These are phyloP conservation scores for Coemansia interrupta DNA, from an alignment of 192 early-diverging fungal species.

Conservation along the genomic window DNA sequence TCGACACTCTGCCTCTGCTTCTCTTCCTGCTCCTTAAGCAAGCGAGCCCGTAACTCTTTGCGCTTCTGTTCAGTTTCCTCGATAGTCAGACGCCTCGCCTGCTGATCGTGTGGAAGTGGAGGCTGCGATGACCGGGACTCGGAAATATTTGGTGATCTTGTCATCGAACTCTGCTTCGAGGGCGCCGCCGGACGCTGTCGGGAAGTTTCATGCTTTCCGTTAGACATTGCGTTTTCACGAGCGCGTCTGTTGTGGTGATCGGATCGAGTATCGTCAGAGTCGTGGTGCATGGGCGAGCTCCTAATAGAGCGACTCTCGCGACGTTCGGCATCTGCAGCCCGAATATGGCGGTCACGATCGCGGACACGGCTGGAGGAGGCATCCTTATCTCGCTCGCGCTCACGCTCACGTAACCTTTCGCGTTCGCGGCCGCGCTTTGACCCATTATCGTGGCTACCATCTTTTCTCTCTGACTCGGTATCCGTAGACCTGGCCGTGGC, in stretches of 20 bases:
- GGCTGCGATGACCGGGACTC: slow-evolving; percentile 1
- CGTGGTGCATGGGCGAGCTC: slow-evolving; percentile 19
- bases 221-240: slow-evolving; percentile 14
- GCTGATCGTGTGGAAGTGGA: background rate
- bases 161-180: background rate
- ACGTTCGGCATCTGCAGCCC: slow-evolving; percentile 7
- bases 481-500: background rate
- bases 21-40: slow-evolving; percentile 43
- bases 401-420: slow-evolving; percentile 6
- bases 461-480: background rate
- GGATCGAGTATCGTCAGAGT: slow-evolving; percentile 6
- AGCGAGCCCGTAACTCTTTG: slow-evolving; percentile 45
- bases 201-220: slow-evolving; percentile 15
- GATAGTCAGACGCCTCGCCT: slow-evolving; percentile 16
- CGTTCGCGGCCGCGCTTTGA: slow-evolving; percentile 7
- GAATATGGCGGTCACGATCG: slow-evolving; percentile 10
- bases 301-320: slow-evolving; percentile 34
- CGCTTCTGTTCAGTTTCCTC: slow-evolving; percentile 35
- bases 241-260: slow-evolving; percentile 20
- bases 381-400: slow-evolving; percentile 9
- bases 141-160: slow-evolving; percentile 1
- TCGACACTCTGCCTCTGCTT: slow-evolving; percentile 31
- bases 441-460: background rate
- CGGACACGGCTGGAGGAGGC: slow-evolving; percentile 5
- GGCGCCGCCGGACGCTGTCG: slow-evolving; percentile 18